Evolutionary conservation across 306 rosid species (phyloP).

Genomic region (Hylodesmum podocarpum): DNA sequence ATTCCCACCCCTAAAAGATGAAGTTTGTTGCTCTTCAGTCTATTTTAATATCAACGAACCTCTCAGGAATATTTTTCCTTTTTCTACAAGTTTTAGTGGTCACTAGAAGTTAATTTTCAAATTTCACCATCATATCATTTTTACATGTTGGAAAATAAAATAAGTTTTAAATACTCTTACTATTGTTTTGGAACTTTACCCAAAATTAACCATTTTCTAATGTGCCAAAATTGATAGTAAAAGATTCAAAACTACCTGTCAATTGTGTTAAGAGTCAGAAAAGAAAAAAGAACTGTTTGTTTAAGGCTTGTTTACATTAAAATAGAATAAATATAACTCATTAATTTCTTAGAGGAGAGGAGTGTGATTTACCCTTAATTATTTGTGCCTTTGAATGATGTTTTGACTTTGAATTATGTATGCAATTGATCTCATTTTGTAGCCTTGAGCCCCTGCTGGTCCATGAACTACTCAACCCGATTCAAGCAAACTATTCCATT

Average conservation of each 20-base stretch:
- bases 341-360: background rate
- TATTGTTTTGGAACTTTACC: background rate
- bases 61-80: background rate
- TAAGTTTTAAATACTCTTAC: background rate
- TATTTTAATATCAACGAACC: background rate
- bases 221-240: background rate
- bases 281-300: background rate
- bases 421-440: conserved; percentile 8
- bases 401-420: background rate
- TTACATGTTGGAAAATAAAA: background rate
- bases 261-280: background rate
- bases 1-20: no score
- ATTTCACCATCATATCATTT: background rate
- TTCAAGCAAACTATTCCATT: background rate
- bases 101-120: background rate
- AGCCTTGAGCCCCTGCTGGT: background rate
- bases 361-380: background rate
- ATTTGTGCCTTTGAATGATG: background rate
- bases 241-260: background rate
- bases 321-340: background rate
- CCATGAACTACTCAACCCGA: background rate
- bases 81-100: background rate
- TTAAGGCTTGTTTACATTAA: background rate
- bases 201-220: background rate
- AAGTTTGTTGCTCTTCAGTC: no score